A percentile compares a stretch with the other conserved stretches of the same genome.
Evolutionary conservation across 192 early-diverging fungal species (phyloP).

Genomic region (Coemansia sp.): DNA sequence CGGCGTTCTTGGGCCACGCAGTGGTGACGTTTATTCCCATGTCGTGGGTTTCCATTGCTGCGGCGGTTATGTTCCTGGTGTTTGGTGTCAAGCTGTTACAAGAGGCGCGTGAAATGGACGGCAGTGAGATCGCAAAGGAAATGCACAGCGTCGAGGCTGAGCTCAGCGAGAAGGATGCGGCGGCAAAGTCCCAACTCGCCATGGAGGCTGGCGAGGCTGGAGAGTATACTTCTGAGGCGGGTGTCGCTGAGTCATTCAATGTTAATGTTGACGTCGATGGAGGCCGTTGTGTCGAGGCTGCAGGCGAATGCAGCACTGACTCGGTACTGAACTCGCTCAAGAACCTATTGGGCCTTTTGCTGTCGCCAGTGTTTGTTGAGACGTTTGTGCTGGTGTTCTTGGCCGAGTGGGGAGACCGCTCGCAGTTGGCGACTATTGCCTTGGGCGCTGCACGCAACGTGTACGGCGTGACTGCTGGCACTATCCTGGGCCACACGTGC

Average conservation of each 20-base stretch:
- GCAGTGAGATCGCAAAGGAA: constrained; percentile 86
- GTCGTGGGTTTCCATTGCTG: constrained; percentile 82
- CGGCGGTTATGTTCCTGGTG: constrained; percentile 84
- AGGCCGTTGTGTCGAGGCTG: constrained; percentile 13
- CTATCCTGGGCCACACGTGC: constrained; percentile 86
- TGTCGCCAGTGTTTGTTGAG: constrained; percentile 94
- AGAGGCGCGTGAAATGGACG: constrained; percentile 86
- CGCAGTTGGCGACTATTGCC: constrained; percentile 96
- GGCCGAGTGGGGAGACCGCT: constrained; percentile 98
- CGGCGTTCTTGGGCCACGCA: constrained; percentile 89
- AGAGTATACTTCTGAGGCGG: constrained; percentile 13
- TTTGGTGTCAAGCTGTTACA: constrained; percentile 91
- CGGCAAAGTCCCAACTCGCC: constrained; percentile 57
- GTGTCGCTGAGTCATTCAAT: constrained; percentile 20
- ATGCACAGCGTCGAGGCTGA: constrained; percentile 90
- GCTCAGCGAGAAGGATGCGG: constrained; percentile 71
- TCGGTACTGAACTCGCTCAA: constrained; percentile 59
- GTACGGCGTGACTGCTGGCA: constrained; percentile 86
- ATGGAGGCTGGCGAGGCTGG: constrained; percentile 63
- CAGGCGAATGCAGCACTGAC: constrained; percentile 27
- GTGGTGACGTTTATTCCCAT: constrained; percentile 87
- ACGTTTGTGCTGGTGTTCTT: constrained; percentile 96
- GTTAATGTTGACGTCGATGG: constrained; percentile 35
- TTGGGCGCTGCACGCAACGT: constrained; percentile 94
- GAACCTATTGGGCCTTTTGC: constrained; percentile 74